Percentiles rank a stretch among this genome's conserved stretches.
Evolutionary conservation across 2,329 filamentous ascomycete species (phyloP).

Genomic region (Aureobasidium sp.): DNA sequence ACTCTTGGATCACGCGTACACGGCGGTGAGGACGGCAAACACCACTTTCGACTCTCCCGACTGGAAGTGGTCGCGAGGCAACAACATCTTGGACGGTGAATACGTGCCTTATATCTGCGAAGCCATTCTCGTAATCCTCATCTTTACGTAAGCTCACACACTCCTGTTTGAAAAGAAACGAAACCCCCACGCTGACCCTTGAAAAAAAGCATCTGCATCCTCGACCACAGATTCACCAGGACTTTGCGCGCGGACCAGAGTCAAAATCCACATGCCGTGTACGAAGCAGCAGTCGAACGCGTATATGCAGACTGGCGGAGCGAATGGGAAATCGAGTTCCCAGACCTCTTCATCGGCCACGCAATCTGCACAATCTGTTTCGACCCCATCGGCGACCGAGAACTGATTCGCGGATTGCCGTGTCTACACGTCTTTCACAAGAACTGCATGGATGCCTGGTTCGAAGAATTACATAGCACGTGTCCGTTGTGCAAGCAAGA

Average conservation of each 20-base stretch:
- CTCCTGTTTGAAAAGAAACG: no score
- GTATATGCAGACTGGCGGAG: background rate
- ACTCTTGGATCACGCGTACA: background rate
- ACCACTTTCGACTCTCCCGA: background rate
- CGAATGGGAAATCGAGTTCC: background rate
- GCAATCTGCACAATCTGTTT: slow-evolving; percentile 4
- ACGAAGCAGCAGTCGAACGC: background rate
- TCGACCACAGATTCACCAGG: background rate
- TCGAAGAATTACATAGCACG: slow-evolving; percentile 1
- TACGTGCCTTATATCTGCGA: background rate
- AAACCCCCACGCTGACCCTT: background rate
- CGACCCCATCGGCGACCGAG: slow-evolving; percentile 1
- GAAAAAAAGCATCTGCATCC: background rate
- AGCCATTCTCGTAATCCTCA: background rate
- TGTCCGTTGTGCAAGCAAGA: slow-evolving; percentile 1
- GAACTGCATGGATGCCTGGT: slow-evolving; percentile 1
- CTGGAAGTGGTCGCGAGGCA: background rate
- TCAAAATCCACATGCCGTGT: background rate
- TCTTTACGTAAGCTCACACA: background rate
- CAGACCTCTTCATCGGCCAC: background rate
- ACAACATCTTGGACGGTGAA: background rate
- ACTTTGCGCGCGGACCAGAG: background rate
- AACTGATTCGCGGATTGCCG: background rate
- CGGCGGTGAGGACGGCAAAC: background rate
- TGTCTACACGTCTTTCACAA: slow-evolving; percentile 11